Conservation (phyloP, 345 rosid genomes). For the Chamaenerion angustifolium region DNA sequence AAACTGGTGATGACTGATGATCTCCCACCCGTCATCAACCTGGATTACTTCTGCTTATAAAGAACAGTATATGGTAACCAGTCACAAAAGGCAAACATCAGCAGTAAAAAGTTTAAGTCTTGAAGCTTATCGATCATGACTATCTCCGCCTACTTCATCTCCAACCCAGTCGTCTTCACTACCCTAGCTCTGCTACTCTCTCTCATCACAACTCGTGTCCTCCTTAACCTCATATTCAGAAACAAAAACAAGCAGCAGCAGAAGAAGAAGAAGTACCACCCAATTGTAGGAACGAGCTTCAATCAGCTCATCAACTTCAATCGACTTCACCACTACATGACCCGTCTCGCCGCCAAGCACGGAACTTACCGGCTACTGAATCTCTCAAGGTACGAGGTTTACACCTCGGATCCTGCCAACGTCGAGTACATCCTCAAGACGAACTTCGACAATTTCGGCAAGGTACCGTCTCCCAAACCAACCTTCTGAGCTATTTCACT, state of each 20-base stretch:
- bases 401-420: constrained; percentile 29
- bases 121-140: too few species aligned
- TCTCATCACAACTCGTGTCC: too few species aligned
- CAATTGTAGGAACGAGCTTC: constrained; percentile 36
- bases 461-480: constrained; percentile 11
- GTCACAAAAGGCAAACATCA: too few species aligned
- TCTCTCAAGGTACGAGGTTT: constrained; percentile 35
- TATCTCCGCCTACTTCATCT: too few species aligned
- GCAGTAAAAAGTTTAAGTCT: too few species aligned
- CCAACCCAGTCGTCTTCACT: too few species aligned
- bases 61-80: too few species aligned
- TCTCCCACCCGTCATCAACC: too few species aligned
- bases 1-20: too few species aligned
- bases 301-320: constrained; percentile 44
- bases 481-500: too few species aligned
- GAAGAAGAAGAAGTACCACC: constrained; percentile 39
- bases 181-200: too few species aligned
- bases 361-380: constrained; percentile 32
- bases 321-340: constrained; percentile 39
- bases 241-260: constrained; percentile 1
- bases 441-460: constrained; percentile 34
- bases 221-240: not conserved
- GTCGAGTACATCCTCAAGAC: constrained; percentile 39
- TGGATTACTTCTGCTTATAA: too few species aligned
- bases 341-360: constrained; percentile 29